phyloP scores from a whole-genome alignment of 2,329 filamentous ascomycete genomes.

The Penicillium sp. region DNA sequence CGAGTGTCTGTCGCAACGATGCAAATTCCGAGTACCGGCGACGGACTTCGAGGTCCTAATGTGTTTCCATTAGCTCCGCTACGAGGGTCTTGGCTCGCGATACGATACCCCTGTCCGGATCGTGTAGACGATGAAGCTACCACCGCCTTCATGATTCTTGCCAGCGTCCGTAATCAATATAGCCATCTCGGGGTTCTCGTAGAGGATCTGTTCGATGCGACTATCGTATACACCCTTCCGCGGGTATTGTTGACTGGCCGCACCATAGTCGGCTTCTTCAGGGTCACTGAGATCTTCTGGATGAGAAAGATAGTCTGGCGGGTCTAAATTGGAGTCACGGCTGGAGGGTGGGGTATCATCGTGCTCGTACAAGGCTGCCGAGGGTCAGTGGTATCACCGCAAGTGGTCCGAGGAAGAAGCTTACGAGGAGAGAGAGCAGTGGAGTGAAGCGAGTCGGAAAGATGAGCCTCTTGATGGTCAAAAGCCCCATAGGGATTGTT shows the following conservation, averaged over 20 bases:
- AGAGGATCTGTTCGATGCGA: conserved; percentile 94
- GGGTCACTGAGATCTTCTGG: conserved; percentile 58
- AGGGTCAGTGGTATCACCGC: conserved; percentile 10
- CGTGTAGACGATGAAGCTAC: conserved; percentile 94
- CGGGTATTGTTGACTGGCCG: conserved; percentile 47
- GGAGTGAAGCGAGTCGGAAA: conserved; percentile 66
- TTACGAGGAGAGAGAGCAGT: conserved; percentile 50
- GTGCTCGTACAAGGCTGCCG: conserved; percentile 56
- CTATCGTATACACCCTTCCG: conserved; percentile 86
- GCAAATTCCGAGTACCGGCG: conserved; percentile 96
- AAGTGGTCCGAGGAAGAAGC: conserved; percentile 28
- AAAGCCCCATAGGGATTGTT: conserved; percentile 98
- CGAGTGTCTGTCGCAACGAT: conserved; percentile 82
- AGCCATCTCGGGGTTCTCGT: conserved; percentile 85
- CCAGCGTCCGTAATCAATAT: conserved; percentile 93
- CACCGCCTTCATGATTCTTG: conserved; percentile 89
- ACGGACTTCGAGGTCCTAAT: conserved; percentile 88
- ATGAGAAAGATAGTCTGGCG: conserved; percentile 56
- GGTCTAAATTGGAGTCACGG: conserved; percentile 66
- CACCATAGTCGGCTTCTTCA: conserved; percentile 53
- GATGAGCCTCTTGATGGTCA: conserved; percentile 77
- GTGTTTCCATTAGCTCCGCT: conserved; percentile 8
- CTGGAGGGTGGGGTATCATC: conserved; percentile 66
- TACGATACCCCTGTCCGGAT: conserved; percentile 81
- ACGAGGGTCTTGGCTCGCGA: neutral